Evolutionary conservation across 495 filamentous ascomycete species (phyloP), one percentile per base, ranked within the genome.

Genomic region (Talaromyces nanjingensis): DNA sequence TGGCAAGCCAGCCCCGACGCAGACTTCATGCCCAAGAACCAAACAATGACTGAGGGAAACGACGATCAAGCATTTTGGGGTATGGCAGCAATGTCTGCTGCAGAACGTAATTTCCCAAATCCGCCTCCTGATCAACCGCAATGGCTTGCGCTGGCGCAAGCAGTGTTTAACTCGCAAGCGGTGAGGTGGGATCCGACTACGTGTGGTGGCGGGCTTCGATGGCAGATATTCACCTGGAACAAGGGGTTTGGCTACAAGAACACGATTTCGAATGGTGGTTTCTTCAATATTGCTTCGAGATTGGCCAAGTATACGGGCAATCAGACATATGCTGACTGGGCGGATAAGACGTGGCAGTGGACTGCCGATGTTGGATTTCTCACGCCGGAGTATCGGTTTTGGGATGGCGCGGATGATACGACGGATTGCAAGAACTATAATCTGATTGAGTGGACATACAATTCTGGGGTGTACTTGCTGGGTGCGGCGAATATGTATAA

Each of bases 31-130:
- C 90, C 92, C 0, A 73, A 76, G 11, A 96, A 97, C 72, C 91
- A 96, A 68, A 89, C 88, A 25, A 82, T 86, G 64, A 87, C 88
- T 0, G 74, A 83, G 59, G 90, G 91, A 59, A 96, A 96, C 72
- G 91, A 96, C 67, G 91, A 96, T 70, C 91, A 94, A 69, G 87
- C 82, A 0, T 96, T 96, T 70, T 96, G 91, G 91, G 91, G 81
- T 33, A 87, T 96, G 72, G 81, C 90, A 3, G 89, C 86, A 37
- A 90, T 96, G 86, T 81, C 86, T 6, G 91, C 91, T 0, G 90
- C 91, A 3, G 91, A 96, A 72, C 82, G 86, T 57, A 88, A 87
- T 56, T 93, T 87, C 66, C 88, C 88, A 22, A 78, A 81, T 59
- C 81, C 81, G 6, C 77, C 76, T 2, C 65, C 65, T 0, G 81